These are phyloP conservation scores for Aurantiochytrium sp. DNA, from an alignment of 108 stramenopile species.

Conservation along the genomic window DNA sequence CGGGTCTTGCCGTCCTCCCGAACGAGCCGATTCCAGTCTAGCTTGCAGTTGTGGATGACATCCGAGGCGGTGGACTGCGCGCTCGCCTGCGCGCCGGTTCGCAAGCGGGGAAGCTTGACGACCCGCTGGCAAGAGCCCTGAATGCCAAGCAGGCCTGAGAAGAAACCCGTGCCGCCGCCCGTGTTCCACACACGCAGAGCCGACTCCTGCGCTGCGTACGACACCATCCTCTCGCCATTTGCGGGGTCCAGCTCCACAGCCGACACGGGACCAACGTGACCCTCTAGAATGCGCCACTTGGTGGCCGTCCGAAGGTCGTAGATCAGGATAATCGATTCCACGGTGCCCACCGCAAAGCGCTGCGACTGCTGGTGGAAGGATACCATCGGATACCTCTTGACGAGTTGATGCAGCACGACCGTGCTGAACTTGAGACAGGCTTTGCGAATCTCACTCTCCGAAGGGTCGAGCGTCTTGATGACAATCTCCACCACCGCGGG, in stretches of 20 bases:
- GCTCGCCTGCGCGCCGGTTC: not conserved
- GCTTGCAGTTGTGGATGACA: not conserved
- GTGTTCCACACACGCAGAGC: not conserved
- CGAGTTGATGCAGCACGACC: not conserved
- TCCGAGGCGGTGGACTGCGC: not conserved
- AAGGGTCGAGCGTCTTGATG: constrained; percentile 20
- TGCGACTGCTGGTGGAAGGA: constrained; percentile 1
- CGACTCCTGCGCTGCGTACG: not conserved
- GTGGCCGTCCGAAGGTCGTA: constrained; percentile 20
- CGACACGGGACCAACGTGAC: not conserved
- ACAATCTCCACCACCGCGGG: constrained; percentile 6
- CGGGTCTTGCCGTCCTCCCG: constrained; percentile 10
- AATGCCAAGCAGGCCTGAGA: constrained; percentile 3
- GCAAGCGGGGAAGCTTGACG: not conserved
- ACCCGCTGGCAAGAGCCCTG: not conserved
- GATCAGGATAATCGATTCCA: constrained; percentile 13
- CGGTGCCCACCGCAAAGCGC: constrained; percentile 15
- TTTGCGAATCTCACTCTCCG: constrained; percentile 25
- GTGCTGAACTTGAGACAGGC: constrained; percentile 10
- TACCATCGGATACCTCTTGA: constrained; percentile 19
- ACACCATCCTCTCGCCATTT: not conserved
- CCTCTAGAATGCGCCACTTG: constrained; percentile 25
- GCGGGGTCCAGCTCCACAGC: not conserved
- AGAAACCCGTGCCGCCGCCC: not conserved
- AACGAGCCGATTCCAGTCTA: not conserved